phyloP scores from a whole-genome alignment of 495 filamentous ascomycete species.

The Tuber indicum region DNA sequence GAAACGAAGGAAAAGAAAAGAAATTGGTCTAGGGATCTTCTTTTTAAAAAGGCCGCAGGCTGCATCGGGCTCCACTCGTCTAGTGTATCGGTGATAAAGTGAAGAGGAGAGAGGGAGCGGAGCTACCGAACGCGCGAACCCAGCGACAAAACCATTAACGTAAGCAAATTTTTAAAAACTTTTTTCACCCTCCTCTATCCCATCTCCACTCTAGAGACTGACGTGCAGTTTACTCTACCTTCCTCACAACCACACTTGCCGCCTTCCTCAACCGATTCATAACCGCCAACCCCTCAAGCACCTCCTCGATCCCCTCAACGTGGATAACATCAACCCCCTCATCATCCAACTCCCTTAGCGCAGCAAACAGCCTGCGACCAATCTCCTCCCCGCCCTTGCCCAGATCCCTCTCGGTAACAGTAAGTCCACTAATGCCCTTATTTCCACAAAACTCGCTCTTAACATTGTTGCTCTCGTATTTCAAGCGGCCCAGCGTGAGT shows the following conservation, averaged over 20 bases:
- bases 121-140: neutral
- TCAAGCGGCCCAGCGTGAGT: conserved; percentile 19
- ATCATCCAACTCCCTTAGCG: conserved; percentile 75
- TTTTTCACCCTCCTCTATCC: neutral
- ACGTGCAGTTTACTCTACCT: conserved; percentile 6
- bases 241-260: conserved; percentile 48
- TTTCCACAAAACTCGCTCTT: conserved; percentile 21
- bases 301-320: conserved; percentile 84
- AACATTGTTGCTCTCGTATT: conserved; percentile 41
- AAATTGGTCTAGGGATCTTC: neutral
- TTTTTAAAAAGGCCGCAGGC: neutral
- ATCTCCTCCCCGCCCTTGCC: conserved; percentile 64
- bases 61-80: neutral
- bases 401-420: conserved; percentile 56
- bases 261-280: conserved; percentile 96
- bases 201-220: neutral
- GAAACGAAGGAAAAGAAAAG: neutral
- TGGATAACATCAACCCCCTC: conserved; percentile 74
- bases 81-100: neutral
- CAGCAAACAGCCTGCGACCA: conserved; percentile 79
- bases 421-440: conserved; percentile 39
- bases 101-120: neutral
- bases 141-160: neutral
- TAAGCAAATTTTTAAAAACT: neutral
- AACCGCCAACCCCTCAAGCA: conserved; percentile 80